Evolutionary conservation across 441 rosid genomes (phyloP).

Genomic region (Mallotus japonicus): DNA sequence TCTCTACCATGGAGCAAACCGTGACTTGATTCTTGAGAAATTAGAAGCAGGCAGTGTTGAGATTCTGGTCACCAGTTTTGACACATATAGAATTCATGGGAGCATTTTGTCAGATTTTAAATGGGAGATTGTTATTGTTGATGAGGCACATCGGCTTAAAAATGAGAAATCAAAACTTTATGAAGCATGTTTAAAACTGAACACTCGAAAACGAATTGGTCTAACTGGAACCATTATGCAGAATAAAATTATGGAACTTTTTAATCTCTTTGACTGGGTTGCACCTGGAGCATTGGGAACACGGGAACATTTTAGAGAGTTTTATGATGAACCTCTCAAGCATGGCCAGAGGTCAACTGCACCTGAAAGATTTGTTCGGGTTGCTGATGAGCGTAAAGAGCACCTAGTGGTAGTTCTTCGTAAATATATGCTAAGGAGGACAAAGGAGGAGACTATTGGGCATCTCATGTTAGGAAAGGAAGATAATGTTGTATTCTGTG

Average conservation of each 20-base stretch:
- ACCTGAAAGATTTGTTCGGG: conserved; percentile 64
- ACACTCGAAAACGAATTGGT: conserved; percentile 66
- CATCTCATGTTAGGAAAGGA: conserved; percentile 98
- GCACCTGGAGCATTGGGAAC: conserved; percentile 85
- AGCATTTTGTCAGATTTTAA: conserved; percentile 54
- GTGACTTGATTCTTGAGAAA: conserved; percentile 75
- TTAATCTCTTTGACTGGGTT: conserved; percentile 88
- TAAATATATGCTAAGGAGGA: conserved; percentile 87
- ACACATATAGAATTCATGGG: conserved; percentile 78
- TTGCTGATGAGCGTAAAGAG: conserved; percentile 80
- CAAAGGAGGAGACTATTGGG: conserved; percentile 94
- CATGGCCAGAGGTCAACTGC: conserved; percentile 93
- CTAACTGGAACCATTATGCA: conserved; percentile 94
- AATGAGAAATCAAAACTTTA: conserved; percentile 94
- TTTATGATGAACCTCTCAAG: conserved; percentile 84
- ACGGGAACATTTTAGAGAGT: conserved; percentile 82
- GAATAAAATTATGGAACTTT: conserved; percentile 86
- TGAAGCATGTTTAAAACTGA: conserved; percentile 57
- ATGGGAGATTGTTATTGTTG: conserved; percentile 93
- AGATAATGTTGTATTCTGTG: conserved; percentile 91
- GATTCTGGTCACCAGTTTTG: conserved; percentile 84
- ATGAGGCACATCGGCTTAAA: conserved; percentile 90
- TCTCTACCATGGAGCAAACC: conserved; percentile 73
- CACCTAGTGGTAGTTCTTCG: conserved; percentile 65
- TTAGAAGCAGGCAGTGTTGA: conserved; percentile 61